Evolutionary conservation across 192 early-diverging fungal genomes (phyloP), one percentile per base, ranked within the genome.

Genomic region (Thamnidium elegans): DNA sequence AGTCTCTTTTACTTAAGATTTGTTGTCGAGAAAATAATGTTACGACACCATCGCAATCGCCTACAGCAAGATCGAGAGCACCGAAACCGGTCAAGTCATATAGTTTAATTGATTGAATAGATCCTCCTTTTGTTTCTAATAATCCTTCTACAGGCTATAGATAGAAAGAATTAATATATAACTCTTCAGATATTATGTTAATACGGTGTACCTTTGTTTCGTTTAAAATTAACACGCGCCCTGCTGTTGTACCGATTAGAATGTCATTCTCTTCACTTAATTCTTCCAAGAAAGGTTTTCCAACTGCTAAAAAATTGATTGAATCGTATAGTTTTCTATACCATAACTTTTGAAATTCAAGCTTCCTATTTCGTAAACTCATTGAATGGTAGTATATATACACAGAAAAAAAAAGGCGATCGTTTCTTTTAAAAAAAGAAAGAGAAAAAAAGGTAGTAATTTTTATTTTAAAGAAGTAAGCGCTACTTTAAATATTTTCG

Each of bases 111-210:
- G 66, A 43, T 62, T 76, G 74, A 32, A 76, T 69, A 43, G 74
- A 53, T 14, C 66, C 69, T 50, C 74, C 61, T 62, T 76, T 76
- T 30, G 69, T 76, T 43, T 76, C 74, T 39, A 76, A 54, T n/a
- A 76, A 47, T 15, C 55, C 39, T 30, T 63, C 74, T 58, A 71
- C 69, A 46, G 71, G 66, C 54, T 68, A 21, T 17, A 42, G 3
- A 34, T 26, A 26, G 26, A 26, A 26, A 26, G 8, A 8, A 55
- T 55, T 55, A 31, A 31, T 55, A 32, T 23, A 20, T 31, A 26
- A 32, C 9, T 1, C 7, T 39, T 10, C n/a, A 3, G 39, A 1
- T 44, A 34, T 31, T 15, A 14, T 4, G 7, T 34, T 63, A 26
- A 26, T 7, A 54, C 0, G 15, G 5, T 2, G 9, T 52, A 76